These are phyloP conservation scores for Pseudogymnoascus sp. DNA, from an alignment of 2,329 filamentous ascomycete genomes.

Conservation along the genomic window DNA sequence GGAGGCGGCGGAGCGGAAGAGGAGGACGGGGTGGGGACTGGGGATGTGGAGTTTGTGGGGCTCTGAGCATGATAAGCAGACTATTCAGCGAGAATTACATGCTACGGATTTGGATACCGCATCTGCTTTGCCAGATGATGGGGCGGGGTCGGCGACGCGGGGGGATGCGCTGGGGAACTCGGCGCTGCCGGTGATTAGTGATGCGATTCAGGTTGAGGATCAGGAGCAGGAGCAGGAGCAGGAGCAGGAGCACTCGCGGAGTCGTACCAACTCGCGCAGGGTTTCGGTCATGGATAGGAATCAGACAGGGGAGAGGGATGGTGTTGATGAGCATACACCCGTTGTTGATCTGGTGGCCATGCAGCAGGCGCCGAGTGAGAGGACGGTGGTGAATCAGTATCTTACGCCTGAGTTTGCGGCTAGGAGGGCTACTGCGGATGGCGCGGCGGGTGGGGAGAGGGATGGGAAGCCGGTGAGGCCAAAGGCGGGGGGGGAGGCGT, in stretches of 20 bases:
- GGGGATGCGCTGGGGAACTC: constrained; percentile 16
- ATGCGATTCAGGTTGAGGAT: constrained; percentile 12
- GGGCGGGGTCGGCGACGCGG: constrained; percentile 31
- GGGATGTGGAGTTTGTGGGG: constrained; percentile 82
- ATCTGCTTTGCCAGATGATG: constrained; percentile 33
- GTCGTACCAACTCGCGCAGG: constrained; percentile 35
- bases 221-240: constrained; percentile 15
- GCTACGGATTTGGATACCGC: constrained; percentile 30
- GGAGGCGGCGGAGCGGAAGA: constrained; percentile 45
- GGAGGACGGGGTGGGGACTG: constrained; percentile 61
- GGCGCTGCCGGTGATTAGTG: constrained; percentile 1
- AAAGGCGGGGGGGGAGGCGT: constrained; percentile 58
- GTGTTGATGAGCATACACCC: constrained; percentile 33
- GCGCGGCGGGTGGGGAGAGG: neutral
- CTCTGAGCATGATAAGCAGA: constrained; percentile 76
- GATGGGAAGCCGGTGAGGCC: constrained; percentile 39
- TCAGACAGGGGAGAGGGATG: constrained; percentile 32
- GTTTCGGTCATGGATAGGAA: constrained; percentile 43
- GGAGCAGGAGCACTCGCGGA: too few relatives aligned
- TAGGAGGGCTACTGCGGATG: neutral
- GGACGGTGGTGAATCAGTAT: constrained; percentile 18
- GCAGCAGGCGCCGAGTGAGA: constrained; percentile 32
- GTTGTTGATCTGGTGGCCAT: constrained; percentile 36
- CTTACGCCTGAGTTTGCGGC: constrained; percentile 17
- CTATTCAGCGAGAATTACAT: constrained; percentile 51